These are phyloP conservation scores for Syzygium oleosum DNA, from an alignment of 345 rosid genomes.

Conservation along the genomic window DNA sequence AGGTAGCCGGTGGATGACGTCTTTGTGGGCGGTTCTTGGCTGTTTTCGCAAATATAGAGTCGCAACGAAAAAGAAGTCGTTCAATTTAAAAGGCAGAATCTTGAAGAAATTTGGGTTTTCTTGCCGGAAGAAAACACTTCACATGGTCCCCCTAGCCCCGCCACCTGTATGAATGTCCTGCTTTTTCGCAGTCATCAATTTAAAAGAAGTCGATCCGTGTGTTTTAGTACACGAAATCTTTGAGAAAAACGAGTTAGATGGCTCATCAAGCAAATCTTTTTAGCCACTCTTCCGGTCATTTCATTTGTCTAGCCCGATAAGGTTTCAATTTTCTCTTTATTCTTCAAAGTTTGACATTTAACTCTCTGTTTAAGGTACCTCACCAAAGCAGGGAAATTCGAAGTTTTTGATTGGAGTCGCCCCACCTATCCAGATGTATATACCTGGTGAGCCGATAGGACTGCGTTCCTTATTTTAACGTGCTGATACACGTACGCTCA, in stretches of 20 bases:
- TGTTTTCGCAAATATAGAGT: background rate
- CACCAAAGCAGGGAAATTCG: too few species aligned
- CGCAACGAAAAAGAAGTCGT: background rate
- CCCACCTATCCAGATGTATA: too few species aligned
- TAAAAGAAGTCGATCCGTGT: background rate
- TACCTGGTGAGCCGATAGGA: too few species aligned
- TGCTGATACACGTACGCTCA: too few species aligned
- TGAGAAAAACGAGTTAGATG: too few species aligned
- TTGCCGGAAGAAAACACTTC: background rate
- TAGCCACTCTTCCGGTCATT: background rate
- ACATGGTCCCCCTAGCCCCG: too few species aligned
- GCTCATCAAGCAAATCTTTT: too few species aligned
- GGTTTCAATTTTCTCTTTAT: background rate
- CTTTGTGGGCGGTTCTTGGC: background rate
- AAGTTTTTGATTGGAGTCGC: too few species aligned
- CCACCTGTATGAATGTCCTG: too few species aligned
- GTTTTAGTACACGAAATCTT: too few species aligned
- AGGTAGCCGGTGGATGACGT: background rate
- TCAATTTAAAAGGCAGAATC: background rate
- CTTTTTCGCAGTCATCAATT: background rate
- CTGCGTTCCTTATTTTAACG: too few species aligned
- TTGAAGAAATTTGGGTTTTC: background rate
- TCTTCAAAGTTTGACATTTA: background rate
- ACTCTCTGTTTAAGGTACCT: background rate
- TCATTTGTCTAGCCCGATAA: background rate